These are phyloP conservation scores for Picea glauca DNA, from an alignment of 75 land plant species.

Conservation along the genomic window DNA sequence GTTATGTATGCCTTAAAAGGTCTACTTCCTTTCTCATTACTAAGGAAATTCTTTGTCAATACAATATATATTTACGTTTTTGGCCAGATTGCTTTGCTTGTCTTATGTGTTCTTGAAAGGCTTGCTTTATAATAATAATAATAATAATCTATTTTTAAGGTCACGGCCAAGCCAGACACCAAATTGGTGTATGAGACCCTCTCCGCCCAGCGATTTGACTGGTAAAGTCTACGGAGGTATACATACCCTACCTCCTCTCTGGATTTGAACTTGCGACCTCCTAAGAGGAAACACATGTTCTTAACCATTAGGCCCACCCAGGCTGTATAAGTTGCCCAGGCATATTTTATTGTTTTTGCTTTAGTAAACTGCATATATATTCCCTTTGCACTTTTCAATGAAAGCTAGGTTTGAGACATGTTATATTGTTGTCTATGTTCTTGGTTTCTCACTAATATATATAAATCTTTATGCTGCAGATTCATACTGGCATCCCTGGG, in stretches of 20 bases:
- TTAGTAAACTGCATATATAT: neutral
- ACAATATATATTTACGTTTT: neutral
- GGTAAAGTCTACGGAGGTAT: no score
- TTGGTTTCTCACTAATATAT: neutral
- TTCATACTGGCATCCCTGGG: neutral
- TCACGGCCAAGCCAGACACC: no score
- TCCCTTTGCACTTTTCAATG: neutral
- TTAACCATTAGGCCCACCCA: no score
- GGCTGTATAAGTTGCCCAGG: neutral
- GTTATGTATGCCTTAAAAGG: no score
- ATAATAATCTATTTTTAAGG: no score
- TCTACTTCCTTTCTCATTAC: neutral
- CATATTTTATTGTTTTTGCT: neutral
- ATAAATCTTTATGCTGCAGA: slow-evolving; percentile 1
- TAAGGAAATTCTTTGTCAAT: neutral
- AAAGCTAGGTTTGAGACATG: neutral
- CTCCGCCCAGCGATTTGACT: no score
- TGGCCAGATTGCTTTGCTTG: neutral
- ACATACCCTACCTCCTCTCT: no score
- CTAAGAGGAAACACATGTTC: no score
- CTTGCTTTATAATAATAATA: neutral
- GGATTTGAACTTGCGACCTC: no score
- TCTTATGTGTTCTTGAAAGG: neutral
- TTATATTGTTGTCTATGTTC: neutral
- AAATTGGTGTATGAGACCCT: no score